A percentile compares a stretch with the other conserved stretches of the same genome.
Evolutionary conservation across 75 land plant genomes (phyloP).

Genomic region (Azolla pinnata): DNA sequence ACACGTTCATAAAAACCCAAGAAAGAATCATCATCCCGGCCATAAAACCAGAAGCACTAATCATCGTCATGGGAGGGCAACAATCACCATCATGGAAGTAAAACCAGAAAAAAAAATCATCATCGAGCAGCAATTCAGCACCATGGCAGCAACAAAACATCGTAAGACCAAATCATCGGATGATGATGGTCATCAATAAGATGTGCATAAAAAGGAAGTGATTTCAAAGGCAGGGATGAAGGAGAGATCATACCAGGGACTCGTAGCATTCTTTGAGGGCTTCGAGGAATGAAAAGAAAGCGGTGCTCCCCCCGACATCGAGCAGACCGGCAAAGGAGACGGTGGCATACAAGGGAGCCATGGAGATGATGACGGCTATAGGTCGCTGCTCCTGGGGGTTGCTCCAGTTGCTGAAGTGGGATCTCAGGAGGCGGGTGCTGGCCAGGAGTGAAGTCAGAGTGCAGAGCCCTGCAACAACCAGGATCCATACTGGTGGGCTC

Average conservation of each 20-base stretch:
- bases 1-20: too few species aligned
- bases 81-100: too few species aligned
- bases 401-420: constrained; percentile 93
- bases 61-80: too few species aligned
- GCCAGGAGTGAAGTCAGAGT: constrained; percentile 60
- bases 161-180: too few species aligned
- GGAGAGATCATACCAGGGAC: constrained; percentile 52
- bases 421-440: constrained; percentile 61
- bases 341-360: constrained; percentile 95
- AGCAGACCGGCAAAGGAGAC: constrained; percentile 77
- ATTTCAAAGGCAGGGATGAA: constrained; percentile 2
- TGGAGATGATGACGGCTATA: constrained; percentile 70
- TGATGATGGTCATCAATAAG: too few species aligned
- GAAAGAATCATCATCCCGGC: too few species aligned
- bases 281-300: constrained; percentile 71
- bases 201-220: too few species aligned
- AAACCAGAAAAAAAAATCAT: too few species aligned
- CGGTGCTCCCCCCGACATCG: constrained; percentile 62
- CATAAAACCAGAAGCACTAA: too few species aligned
- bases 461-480: constrained; percentile 51
- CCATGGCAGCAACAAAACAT: too few species aligned
- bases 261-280: constrained; percentile 92
- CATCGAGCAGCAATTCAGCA: too few species aligned
- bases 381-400: constrained; percentile 94
- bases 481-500: constrained; percentile 20